Evolutionary conservation across 1,284 basidiomycete genomes (phyloP).

Genomic region (Testicularia cyperi): DNA sequence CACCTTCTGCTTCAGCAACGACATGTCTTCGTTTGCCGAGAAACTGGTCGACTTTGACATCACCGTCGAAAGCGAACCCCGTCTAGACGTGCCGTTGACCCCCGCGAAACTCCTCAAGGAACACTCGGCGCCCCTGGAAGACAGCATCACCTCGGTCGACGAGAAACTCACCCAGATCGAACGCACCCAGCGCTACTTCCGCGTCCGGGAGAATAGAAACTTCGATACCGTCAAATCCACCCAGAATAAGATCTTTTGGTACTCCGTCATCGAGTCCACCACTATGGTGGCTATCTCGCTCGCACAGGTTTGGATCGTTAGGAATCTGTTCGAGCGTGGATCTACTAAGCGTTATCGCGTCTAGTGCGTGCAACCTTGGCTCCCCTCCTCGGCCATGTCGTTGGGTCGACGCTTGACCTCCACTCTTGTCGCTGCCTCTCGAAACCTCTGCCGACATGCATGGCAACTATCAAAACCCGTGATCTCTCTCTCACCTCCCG

Average conservation of each 20-base stretch:
- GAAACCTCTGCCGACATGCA: too few relatives aligned
- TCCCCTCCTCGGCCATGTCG: too few relatives aligned
- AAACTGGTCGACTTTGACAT: slow-evolving; percentile 60
- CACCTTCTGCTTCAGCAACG: slow-evolving; percentile 97
- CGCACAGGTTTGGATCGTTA: slow-evolving; percentile 55
- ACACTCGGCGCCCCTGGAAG: slow-evolving; percentile 53
- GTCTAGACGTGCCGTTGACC: slow-evolving; percentile 50
- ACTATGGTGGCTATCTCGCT: slow-evolving; percentile 51
- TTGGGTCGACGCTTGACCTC: too few relatives aligned
- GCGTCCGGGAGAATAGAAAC: slow-evolving; percentile 56
- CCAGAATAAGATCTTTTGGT: slow-evolving; percentile 51
- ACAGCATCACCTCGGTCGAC: slow-evolving; percentile 42
- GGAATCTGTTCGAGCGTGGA: slow-evolving; percentile 51
- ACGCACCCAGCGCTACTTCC: slow-evolving; percentile 56
- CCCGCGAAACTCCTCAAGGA: slow-evolving; percentile 48
- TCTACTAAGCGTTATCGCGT: slow-evolving; percentile 55
- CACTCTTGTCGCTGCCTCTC: too few relatives aligned
- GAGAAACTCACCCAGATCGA: slow-evolving; percentile 43
- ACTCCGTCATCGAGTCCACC: slow-evolving; percentile 47
- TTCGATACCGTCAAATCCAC: slow-evolving; percentile 54
- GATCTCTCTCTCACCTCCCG: too few relatives aligned
- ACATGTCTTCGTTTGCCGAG: slow-evolving; percentile 60
- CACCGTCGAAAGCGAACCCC: slow-evolving; percentile 58
- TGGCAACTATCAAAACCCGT: too few relatives aligned
- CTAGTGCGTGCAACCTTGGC: too few relatives aligned